Percentiles rank a stretch among this genome's conserved stretches.
phyloP scores from a whole-genome alignment of 1,284 basidiomycete genomes.

The Malassezia sp. region DNA sequence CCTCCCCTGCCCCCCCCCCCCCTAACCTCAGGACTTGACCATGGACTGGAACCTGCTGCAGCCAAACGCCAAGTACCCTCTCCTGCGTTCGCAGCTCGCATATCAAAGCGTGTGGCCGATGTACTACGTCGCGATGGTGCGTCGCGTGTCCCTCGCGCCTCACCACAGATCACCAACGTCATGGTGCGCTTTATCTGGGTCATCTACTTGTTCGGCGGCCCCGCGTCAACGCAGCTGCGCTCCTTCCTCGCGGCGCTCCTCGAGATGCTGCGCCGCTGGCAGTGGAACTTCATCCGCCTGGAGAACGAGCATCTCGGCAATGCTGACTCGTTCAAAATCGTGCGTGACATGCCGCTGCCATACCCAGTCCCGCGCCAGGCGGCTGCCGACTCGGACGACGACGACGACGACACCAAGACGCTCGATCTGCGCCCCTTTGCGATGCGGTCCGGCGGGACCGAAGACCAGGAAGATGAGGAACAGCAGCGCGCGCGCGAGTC shows the following conservation, averaged over 20 bases:
- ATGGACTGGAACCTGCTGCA: constrained; percentile 57
- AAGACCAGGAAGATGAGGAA: neutral
- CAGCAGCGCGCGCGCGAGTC: neutral
- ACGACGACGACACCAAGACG: constrained; percentile 1
- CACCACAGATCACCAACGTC: constrained; percentile 59
- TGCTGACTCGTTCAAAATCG: constrained; percentile 34
- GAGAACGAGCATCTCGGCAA: constrained; percentile 67
- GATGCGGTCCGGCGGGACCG: neutral
- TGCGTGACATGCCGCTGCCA: constrained; percentile 31
- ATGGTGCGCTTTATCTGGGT: constrained; percentile 71
- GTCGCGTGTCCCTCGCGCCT: too few relatives aligned
- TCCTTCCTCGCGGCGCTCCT: constrained; percentile 61
- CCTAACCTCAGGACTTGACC: too few relatives aligned
- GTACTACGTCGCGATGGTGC: constrained; percentile 52
- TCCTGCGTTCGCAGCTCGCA: constrained; percentile 62
- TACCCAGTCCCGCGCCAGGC: constrained; percentile 19
- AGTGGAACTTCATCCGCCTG: constrained; percentile 77
- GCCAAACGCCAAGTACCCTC: constrained; percentile 54
- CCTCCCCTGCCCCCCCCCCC: too few relatives aligned
- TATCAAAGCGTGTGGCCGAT: constrained; percentile 27
- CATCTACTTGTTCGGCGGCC: constrained; percentile 58
- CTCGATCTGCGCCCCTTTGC: neutral
- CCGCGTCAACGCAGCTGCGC: constrained; percentile 54
- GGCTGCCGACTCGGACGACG: constrained; percentile 2
- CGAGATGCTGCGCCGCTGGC: constrained; percentile 69